Evolutionary conservation across 306 rosid species (phyloP).

Genomic region (Citrullus amarus): DNA sequence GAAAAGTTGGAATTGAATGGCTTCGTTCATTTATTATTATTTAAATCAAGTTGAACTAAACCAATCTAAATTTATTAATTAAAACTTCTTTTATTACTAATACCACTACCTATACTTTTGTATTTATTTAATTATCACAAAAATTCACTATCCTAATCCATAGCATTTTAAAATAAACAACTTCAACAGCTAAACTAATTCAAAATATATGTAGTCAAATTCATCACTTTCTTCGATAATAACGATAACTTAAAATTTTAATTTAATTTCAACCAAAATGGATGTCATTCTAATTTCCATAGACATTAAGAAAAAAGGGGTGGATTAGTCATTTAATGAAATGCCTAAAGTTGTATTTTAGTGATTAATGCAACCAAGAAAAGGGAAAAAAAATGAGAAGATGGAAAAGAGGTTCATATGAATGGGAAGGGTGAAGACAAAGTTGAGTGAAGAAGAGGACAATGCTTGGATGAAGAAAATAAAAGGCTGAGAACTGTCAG

Average conservation of each 20-base stretch:
- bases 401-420: background rate
- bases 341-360: background rate
- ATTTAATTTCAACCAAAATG: too few species aligned
- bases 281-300: too few species aligned
- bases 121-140: background rate
- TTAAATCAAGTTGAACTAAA: background rate
- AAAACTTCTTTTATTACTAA: background rate
- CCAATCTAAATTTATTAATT: background rate
- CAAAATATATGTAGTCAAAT: background rate
- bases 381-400: background rate
- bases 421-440: background rate
- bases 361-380: background rate
- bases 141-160: background rate
- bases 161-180: background rate
- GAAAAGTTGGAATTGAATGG: too few species aligned
- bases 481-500: background rate
- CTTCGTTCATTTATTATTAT: background rate
- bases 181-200: background rate
- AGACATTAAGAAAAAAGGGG: too few species aligned
- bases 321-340: background rate
- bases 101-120: background rate
- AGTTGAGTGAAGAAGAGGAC: slow-evolving; percentile 5
- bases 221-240: too few species aligned
- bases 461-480: background rate
- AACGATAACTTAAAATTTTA: too few species aligned